These are phyloP conservation scores for Exophiala oligosperma DNA, from an alignment of 2,329 filamentous ascomycete species.

Conservation along the genomic window DNA sequence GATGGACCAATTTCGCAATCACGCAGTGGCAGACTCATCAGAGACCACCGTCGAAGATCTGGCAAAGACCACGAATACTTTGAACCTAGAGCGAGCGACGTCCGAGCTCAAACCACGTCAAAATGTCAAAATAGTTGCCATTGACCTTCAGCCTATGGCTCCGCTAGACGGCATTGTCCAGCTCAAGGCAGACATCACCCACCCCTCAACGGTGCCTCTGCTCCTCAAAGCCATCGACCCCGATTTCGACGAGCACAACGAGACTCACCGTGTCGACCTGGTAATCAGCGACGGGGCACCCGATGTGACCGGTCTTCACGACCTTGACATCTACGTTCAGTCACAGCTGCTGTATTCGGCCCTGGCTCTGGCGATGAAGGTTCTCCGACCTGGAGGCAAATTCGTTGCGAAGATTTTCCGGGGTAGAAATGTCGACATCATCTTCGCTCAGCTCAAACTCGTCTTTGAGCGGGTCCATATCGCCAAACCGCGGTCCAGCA, in stretches of 20 bases:
- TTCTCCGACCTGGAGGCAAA: conserved; percentile 87
- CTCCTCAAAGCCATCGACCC: conserved; percentile 82
- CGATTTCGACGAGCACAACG: conserved; percentile 47
- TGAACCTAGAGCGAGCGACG: conserved; percentile 31
- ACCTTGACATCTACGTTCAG: conserved; percentile 97
- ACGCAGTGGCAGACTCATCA: conserved; percentile 30
- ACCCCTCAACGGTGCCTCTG: conserved; percentile 89
- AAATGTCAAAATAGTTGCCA: conserved; percentile 90
- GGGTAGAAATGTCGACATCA: conserved; percentile 88
- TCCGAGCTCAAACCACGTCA: conserved; percentile 52
- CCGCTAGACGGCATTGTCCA: conserved; percentile 90
- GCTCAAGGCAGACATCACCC: conserved; percentile 92
- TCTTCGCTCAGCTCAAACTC: conserved; percentile 89
- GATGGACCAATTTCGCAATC: conserved; percentile 59
- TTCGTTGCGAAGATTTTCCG: conserved; percentile 99
- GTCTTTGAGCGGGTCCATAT: conserved; percentile 87
- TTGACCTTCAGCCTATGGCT: conserved; percentile 94
- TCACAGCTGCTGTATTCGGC: conserved; percentile 93
- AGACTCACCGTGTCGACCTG: conserved; percentile 75
- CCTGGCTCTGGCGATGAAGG: conserved; percentile 87
- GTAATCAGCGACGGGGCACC: conserved; percentile 95
- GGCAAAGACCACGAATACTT: conserved; percentile 30
- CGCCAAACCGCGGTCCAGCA: conserved; percentile 88
- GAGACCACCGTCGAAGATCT: background rate
- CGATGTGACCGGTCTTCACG: conserved; percentile 93